Conservation (phyloP, 73 alveolate genomes). For the Loxodes magnus region DNA sequence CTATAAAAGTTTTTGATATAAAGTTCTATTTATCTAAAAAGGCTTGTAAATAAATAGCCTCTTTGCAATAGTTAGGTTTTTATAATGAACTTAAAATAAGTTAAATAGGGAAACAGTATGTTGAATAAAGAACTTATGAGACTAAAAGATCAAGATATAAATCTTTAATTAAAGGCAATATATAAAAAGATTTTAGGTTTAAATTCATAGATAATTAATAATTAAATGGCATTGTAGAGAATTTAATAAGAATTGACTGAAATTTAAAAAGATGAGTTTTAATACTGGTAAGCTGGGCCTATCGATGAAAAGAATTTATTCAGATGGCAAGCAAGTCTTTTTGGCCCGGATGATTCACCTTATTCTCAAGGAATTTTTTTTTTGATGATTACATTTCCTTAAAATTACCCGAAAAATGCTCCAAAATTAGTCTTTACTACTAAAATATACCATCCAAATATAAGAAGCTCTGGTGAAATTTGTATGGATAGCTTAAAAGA, state of each 20-base stretch:
- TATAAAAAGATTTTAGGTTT: too few relatives aligned
- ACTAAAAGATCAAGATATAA: too few relatives aligned
- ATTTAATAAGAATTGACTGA: constrained; percentile 63
- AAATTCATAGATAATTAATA: too few relatives aligned
- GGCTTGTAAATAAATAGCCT: too few relatives aligned
- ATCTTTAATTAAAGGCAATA: too few relatives aligned
- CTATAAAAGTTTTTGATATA: too few relatives aligned
- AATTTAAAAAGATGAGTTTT: constrained; percentile 73
- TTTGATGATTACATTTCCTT: constrained; percentile 72
- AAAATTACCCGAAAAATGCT: constrained; percentile 92
- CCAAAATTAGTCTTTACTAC: constrained; percentile 71
- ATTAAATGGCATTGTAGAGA: constrained; percentile 58
- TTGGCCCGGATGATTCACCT: constrained; percentile 50
- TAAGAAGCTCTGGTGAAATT: constrained; percentile 73
- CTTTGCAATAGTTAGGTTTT: too few relatives aligned
- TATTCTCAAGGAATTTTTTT: constrained; percentile 85
- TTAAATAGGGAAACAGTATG: too few relatives aligned
- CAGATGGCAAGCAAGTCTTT: constrained; percentile 55
- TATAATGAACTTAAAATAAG: too few relatives aligned
- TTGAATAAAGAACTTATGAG: too few relatives aligned
- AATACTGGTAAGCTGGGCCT: constrained; percentile 90
- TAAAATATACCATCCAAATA: constrained; percentile 87
- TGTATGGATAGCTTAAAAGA: constrained; percentile 89
- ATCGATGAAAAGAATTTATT: constrained; percentile 61
- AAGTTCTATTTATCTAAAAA: too few relatives aligned